Evolutionary conservation across 805 yeast species (phyloP).

Genomic region (Lipomyces mesembrius): DNA sequence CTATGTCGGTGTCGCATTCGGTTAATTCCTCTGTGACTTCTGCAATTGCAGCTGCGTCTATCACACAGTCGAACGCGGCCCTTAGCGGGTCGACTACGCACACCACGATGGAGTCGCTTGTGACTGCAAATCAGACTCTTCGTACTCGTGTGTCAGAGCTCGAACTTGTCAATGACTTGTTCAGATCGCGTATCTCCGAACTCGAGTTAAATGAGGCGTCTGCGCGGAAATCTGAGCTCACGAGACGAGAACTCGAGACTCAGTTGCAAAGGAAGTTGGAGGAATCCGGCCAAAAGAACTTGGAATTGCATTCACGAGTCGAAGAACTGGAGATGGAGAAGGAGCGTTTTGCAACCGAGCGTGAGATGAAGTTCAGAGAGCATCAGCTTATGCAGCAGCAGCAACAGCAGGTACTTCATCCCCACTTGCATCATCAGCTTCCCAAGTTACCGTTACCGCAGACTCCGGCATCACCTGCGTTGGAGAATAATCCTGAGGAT

Average conservation of each 20-base stretch:
- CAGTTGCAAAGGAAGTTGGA: constrained; percentile 47
- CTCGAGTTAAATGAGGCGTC: constrained; percentile 58
- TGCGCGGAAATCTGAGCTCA: constrained; percentile 44
- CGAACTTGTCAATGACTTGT: constrained; percentile 87
- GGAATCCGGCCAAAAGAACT: constrained; percentile 28
- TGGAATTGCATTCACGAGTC: constrained; percentile 32
- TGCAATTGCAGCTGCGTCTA: neutral
- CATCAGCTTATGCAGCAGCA: constrained; percentile 21
- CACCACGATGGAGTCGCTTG: constrained; percentile 31
- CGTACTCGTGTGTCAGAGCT: constrained; percentile 83
- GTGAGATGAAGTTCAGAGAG: constrained; percentile 1
- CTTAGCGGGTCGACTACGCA: constrained; percentile 14
- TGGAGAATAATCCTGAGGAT: constrained; percentile 16
- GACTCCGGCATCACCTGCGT: constrained; percentile 34
- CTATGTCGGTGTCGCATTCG: neutral
- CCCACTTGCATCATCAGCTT: constrained; percentile 15
- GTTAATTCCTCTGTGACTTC: neutral
- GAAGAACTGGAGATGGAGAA: constrained; percentile 34
- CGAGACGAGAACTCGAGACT: constrained; percentile 52
- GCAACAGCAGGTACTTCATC: constrained; percentile 15
- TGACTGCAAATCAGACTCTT: constrained; percentile 50
- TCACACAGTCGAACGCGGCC: constrained; percentile 13
- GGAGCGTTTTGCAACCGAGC: neutral
- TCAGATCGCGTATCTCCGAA: constrained; percentile 80
- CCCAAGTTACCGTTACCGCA: constrained; percentile 26